A percentile compares a stretch with the other conserved stretches of the same genome.
These are phyloP conservation scores for Spiraea crenata DNA, from an alignment of 331 rosid species.

Conservation along the genomic window DNA sequence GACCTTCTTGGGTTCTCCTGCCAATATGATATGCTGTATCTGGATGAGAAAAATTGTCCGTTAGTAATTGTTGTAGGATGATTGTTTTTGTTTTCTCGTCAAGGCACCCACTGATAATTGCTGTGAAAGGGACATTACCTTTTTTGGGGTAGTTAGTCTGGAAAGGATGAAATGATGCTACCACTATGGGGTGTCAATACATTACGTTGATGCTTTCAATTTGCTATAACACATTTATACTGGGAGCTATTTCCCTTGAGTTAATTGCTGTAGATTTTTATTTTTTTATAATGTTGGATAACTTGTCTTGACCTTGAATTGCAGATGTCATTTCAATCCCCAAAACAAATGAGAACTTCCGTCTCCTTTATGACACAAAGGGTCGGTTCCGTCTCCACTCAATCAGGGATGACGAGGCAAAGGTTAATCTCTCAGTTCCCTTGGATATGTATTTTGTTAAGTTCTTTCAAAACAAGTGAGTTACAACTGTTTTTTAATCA, in stretches of 20 bases:
- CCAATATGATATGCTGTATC: background rate
- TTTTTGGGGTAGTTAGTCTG: background rate
- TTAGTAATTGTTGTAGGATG: background rate
- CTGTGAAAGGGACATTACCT: background rate
- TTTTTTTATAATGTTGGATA: background rate
- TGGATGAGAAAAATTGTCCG: background rate
- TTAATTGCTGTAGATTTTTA: background rate
- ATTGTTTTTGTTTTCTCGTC: background rate
- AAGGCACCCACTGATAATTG: background rate
- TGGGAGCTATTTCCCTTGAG: background rate
- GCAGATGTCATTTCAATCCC: slow-evolving; percentile 52
- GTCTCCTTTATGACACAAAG: slow-evolving; percentile 48
- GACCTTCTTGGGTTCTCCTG: background rate
- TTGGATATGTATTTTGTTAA: background rate
- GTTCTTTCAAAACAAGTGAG: background rate
- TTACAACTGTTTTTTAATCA: too few species aligned
- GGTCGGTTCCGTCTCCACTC: slow-evolving; percentile 50
- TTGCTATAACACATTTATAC: background rate
- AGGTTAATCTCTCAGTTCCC: slow-evolving; percentile 12
- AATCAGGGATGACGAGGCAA: slow-evolving; percentile 45
- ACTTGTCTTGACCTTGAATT: background rate
- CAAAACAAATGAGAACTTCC: slow-evolving; percentile 47
- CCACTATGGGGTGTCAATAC: background rate
- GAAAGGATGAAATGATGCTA: background rate
- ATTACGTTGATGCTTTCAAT: background rate